Evolutionary conservation across 208 protist species (phyloP), one percentile per base, ranked within the genome.

Genomic region (Trypanosoma grayi): DNA sequence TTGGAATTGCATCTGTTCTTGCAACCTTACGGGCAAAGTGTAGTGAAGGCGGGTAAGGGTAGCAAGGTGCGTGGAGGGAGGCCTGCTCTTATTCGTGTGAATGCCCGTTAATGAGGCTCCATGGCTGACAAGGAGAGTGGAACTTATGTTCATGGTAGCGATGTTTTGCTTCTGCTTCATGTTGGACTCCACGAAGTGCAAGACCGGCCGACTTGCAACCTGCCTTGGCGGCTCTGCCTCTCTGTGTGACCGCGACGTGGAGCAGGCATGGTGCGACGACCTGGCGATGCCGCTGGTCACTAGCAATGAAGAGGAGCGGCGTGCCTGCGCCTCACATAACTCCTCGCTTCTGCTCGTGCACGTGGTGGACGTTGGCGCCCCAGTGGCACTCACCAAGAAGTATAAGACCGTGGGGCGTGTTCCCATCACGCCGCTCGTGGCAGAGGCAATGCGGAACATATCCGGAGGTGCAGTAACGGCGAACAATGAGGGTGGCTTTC

Each of bases 51-150:
- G n/a, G n/a, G n/a, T n/a, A n/a, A n/a, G n/a, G n/a, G n/a, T n/a
- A n/a, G n/a, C n/a, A n/a, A n/a, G n/a, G n/a, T n/a, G n/a, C n/a
- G n/a, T n/a, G n/a, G n/a, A n/a, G n/a, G n/a, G n/a, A n/a, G n/a
- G n/a, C n/a, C n/a, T n/a, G n/a, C n/a, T 58, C 36, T 27, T 70
- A 64, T 51, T 65, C 30, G 7, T 33, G 22, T 45, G 37, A n/a
- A 61, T 69, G 52, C 5, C 25, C 11, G 54, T 69, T 6, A 69
- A 69, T 43, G 79, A 85, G 54, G 70, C 74, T 1, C 70, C 70
- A 44, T 58, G 64, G 50, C 55, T 80, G 16, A 81, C 74, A 25
- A 43, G 44, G 43, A 46, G 66, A 14, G 44, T 78, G 27, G 67
- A 74, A 48, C 31, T 56, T 31, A 30, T 72, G 10, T 44, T 70